Evolutionary conservation across 179 eudicot genomes (phyloP).

Genomic region (Spergularia azorica): DNA sequence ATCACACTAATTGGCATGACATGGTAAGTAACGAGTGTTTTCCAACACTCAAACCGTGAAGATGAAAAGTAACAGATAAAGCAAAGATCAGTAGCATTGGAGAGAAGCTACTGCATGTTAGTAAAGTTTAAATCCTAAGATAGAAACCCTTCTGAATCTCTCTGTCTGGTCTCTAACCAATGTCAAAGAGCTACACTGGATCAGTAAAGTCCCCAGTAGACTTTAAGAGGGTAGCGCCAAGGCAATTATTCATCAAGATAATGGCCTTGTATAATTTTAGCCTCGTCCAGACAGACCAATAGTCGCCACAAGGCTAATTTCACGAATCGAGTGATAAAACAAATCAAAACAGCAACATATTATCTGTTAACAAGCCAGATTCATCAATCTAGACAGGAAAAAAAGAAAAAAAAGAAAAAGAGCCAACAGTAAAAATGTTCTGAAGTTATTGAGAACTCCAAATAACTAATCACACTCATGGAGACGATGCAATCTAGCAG

Average conservation of each 20-base stretch:
- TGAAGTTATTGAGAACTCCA: background rate
- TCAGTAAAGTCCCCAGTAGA: background rate
- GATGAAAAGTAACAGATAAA: too few species aligned
- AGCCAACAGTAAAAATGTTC: background rate
- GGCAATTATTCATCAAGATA: background rate
- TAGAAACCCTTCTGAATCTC: background rate
- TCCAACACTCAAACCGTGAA: too few species aligned
- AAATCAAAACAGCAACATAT: background rate
- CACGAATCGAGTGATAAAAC: background rate
- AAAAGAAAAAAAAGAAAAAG: too few species aligned
- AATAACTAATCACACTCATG: background rate
- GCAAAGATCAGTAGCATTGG: too few species aligned
- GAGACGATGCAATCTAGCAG: background rate
- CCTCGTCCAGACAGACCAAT: background rate
- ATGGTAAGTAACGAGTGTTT: too few species aligned
- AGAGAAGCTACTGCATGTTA: too few species aligned
- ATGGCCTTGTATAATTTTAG: background rate
- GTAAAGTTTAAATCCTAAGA: too few species aligned
- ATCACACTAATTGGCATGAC: too few species aligned
- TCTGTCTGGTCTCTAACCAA: background rate
- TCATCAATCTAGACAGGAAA: background rate
- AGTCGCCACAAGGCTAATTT: background rate
- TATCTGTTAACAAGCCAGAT: background rate
- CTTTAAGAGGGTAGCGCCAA: background rate
- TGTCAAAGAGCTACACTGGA: background rate